Percentiles rank a stretch among this genome's conserved stretches.
These are phyloP conservation scores for Dysphania ambrosioides DNA, from an alignment of 148 eudicot genomes.

Conservation along the genomic window DNA sequence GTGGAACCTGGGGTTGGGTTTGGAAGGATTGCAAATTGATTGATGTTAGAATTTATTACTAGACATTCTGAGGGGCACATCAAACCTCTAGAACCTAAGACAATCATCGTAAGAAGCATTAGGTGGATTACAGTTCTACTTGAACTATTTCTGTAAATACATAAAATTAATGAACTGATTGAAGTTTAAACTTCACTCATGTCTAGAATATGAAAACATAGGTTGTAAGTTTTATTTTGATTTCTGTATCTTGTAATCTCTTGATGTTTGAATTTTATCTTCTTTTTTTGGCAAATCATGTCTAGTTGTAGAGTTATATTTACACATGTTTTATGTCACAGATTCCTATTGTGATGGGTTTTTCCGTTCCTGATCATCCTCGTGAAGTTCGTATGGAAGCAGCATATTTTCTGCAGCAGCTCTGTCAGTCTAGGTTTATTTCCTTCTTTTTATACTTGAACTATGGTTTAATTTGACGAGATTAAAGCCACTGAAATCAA, in stretches of 20 bases:
- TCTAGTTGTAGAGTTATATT: background rate
- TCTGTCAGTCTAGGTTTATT: slow-evolving; percentile 83
- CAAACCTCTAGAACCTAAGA: background rate
- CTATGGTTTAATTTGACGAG: background rate
- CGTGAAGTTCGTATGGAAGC: slow-evolving; percentile 98
- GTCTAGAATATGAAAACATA: background rate
- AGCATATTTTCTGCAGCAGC: slow-evolving; percentile 93
- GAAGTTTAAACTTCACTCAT: background rate
- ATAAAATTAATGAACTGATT: background rate
- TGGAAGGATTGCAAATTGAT: background rate
- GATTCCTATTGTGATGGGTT: slow-evolving; percentile 91
- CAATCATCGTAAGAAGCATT: background rate
- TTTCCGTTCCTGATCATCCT: slow-evolving; percentile 86
- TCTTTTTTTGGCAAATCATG: background rate
- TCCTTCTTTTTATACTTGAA: background rate
- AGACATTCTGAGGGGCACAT: background rate
- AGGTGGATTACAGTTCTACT: background rate
- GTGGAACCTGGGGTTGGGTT: background rate
- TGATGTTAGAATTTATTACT: background rate
- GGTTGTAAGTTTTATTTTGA: background rate
- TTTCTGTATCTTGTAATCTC: background rate
- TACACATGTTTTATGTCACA: slow-evolving; percentile 18
- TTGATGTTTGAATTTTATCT: background rate
- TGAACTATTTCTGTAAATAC: background rate
- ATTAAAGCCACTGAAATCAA: background rate